phyloP scores from a whole-genome alignment of 2,329 filamentous ascomycete species.

The Fulvia fulva region DNA sequence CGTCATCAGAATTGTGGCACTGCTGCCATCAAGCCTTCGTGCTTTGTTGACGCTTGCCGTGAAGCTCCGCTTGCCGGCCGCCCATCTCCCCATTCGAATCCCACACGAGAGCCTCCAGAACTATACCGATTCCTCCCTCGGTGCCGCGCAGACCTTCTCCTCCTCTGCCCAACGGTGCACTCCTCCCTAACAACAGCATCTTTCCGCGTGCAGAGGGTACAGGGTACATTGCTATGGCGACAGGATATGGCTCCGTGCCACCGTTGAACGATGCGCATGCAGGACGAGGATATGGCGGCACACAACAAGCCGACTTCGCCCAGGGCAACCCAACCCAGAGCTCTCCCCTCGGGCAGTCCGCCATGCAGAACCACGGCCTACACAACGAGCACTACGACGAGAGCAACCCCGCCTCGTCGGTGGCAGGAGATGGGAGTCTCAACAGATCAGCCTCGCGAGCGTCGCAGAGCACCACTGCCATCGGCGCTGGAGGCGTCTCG shows the following conservation, averaged over 20 bases:
- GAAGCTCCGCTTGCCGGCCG: no score
- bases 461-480: slow-evolving; percentile 41
- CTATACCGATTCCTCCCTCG: not conserved
- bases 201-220: not conserved
- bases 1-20: no score
- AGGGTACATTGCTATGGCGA: slow-evolving; percentile 12
- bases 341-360: slow-evolving; percentile 36
- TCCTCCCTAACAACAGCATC: not conserved
- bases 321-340: slow-evolving; percentile 31
- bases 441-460: slow-evolving; percentile 58
- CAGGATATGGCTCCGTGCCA: slow-evolving; percentile 38
- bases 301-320: slow-evolving; percentile 37
- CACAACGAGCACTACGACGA: slow-evolving; percentile 62
- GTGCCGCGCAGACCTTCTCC: not conserved
- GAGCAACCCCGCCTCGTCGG: slow-evolving; percentile 62
- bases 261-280: slow-evolving; percentile 37
- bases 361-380: slow-evolving; percentile 30
- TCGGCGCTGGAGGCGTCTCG: slow-evolving; percentile 44
- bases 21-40: no score
- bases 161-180: no score
- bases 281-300: slow-evolving; percentile 32
- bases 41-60: no score
- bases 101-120: not conserved
- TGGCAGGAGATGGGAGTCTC: slow-evolving; percentile 54
- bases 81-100: not conserved